A percentile compares a stretch with the other conserved stretches of the same genome.
These are phyloP conservation scores for Amaranthus palmeri DNA, from an alignment of 148 eudicot genomes.

Conservation along the genomic window DNA sequence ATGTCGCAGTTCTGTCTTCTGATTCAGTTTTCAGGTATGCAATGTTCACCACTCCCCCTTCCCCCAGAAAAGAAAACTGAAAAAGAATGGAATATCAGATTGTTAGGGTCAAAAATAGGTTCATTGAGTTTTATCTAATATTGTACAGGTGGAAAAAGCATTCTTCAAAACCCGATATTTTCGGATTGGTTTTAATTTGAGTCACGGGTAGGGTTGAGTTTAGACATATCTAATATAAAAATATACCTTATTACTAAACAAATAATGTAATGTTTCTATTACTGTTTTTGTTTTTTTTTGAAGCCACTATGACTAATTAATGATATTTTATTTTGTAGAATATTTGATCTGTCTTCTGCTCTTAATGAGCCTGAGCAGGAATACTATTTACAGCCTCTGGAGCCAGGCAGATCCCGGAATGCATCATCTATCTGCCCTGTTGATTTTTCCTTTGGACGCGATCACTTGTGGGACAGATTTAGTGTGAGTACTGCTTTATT, in stretches of 20 bases:
- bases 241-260: too few relatives aligned
- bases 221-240: too few relatives aligned
- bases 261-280: too few relatives aligned
- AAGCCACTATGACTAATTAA: conserved; percentile 17
- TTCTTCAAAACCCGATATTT: too few relatives aligned
- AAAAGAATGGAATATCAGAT: too few relatives aligned
- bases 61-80: too few relatives aligned
- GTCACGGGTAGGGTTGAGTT: too few relatives aligned
- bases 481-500: conserved; percentile 56
- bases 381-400: conserved; percentile 78
- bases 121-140: too few relatives aligned
- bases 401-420: conserved; percentile 53
- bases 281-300: not conserved
- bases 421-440: conserved; percentile 88
- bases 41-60: not conserved
- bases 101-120: too few relatives aligned
- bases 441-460: conserved; percentile 89
- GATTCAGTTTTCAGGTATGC: conserved; percentile 92
- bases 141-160: too few relatives aligned
- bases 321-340: conserved; percentile 41
- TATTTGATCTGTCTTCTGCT: conserved; percentile 70
- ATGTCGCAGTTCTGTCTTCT: conserved; percentile 83
- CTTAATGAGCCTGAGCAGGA: conserved; percentile 80
- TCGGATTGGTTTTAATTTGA: too few relatives aligned
- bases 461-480: conserved; percentile 95